Conservation (phyloP, 2,329 filamentous ascomycete genomes). For the Diaporthe citriasiana region DNA sequence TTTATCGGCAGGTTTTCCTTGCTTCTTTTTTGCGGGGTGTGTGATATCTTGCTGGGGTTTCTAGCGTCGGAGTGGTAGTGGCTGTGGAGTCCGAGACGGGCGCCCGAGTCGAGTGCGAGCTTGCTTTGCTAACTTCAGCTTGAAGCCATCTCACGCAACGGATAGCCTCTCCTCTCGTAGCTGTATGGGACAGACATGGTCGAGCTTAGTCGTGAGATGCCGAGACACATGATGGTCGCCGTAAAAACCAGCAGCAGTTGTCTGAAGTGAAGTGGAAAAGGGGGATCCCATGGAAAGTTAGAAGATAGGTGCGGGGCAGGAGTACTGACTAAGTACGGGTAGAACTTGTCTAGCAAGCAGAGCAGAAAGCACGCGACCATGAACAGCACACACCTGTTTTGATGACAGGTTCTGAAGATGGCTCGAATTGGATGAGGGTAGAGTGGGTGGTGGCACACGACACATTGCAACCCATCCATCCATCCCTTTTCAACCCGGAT, state of each 20-base stretch:
- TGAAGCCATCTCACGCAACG: neutral
- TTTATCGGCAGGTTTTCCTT: slow-evolving; percentile 5
- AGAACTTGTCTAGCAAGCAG: no score
- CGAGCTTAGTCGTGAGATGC: neutral
- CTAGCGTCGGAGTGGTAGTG: neutral
- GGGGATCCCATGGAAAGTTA: no score
- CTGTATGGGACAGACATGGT: neutral
- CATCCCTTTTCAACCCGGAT: neutral
- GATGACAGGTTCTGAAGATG: slow-evolving; percentile 1
- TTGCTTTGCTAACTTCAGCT: neutral
- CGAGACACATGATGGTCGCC: neutral
- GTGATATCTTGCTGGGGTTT: neutral
- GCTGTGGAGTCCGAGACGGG: slow-evolving; percentile 1
- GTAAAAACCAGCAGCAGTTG: neutral
- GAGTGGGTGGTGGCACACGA: neutral
- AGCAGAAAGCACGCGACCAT: no score
- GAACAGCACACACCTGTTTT: no score
- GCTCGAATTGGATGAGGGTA: neutral
- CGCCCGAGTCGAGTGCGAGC: neutral
- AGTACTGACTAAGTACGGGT: neutral
- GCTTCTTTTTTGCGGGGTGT: neutral
- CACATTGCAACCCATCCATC: neutral
- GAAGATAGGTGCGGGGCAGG: neutral
- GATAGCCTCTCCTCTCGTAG: neutral
- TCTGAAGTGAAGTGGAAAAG: neutral